Evolutionary conservation across 2,329 filamentous ascomycete species (phyloP).

Genomic region (Monosporascus sp.): DNA sequence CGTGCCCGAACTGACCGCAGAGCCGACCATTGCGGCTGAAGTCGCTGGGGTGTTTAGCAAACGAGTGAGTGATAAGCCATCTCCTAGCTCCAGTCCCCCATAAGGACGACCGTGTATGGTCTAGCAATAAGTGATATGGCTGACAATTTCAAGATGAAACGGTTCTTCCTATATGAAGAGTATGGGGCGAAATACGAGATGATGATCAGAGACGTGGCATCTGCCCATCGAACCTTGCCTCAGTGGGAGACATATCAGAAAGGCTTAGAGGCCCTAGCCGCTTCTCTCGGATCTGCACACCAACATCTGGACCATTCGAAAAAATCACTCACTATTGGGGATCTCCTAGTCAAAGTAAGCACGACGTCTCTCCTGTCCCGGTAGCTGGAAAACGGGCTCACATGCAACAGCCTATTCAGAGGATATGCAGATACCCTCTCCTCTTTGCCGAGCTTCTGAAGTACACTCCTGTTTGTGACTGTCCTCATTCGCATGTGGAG

Average conservation of each 20-base stretch:
- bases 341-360: constrained; percentile 81
- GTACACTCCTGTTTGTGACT: constrained; percentile 78
- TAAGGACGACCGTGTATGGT: background rate
- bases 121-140: background rate
- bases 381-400: constrained; percentile 2
- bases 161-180: constrained; percentile 84
- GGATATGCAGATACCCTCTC: constrained; percentile 85
- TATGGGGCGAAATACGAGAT: constrained; percentile 87
- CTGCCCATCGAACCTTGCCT: constrained; percentile 61
- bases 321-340: constrained; percentile 75
- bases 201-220: constrained; percentile 71
- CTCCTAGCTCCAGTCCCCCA: background rate
- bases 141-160: constrained; percentile 55
- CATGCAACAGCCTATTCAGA: constrained; percentile 70
- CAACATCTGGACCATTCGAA: constrained; percentile 56
- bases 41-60: constrained; percentile 56
- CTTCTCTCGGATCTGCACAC: constrained; percentile 66
- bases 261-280: constrained; percentile 78
- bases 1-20: constrained; percentile 47
- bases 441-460: constrained; percentile 80
- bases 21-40: constrained; percentile 54
- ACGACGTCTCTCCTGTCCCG: background rate
- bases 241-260: constrained; percentile 77
- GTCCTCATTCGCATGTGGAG: constrained; percentile 74
- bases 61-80: constrained; percentile 38